These are phyloP conservation scores for Phanerochaete carnosa DNA, from an alignment of 768 basidiomycete genomes.

Conservation along the genomic window DNA sequence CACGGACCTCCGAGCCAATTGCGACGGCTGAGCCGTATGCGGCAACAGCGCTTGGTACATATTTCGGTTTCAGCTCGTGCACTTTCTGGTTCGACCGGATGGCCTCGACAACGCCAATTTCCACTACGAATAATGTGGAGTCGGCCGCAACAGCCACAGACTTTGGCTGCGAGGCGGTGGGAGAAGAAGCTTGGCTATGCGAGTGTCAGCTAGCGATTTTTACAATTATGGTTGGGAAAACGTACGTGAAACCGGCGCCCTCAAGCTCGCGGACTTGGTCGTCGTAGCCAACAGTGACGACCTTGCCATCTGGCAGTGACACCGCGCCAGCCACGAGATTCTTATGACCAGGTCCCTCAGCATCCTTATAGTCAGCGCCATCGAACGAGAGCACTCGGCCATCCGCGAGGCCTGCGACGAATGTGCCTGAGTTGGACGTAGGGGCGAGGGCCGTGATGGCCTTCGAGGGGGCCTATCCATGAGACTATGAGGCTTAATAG, in stretches of 20 bases:
- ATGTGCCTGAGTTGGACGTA: conserved; percentile 48
- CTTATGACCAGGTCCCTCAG: conserved; percentile 67
- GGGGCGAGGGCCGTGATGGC: conserved; percentile 65
- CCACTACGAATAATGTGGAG: conserved; percentile 62
- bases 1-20: conserved; percentile 70
- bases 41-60: conserved; percentile 54
- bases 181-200: conserved; percentile 46
- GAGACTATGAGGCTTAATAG: not conserved
- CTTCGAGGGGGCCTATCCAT: conserved; percentile 71
- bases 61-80: conserved; percentile 50
- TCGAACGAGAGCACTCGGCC: conserved; percentile 72
- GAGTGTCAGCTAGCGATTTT: not conserved
- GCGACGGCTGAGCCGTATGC: conserved; percentile 52
- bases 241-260: conserved; percentile 47
- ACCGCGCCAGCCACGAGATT: conserved; percentile 67
- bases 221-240: conserved; percentile 10
- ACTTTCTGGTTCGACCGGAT: conserved; percentile 70
- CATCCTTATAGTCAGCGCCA: conserved; percentile 38
- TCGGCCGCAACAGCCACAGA: conserved; percentile 57
- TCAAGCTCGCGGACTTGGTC: conserved; percentile 70
- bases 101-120: conserved; percentile 58
- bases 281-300: conserved; percentile 78
- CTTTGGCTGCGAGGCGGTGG: conserved; percentile 64
- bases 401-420: conserved; percentile 79
- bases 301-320: conserved; percentile 41